Base-by-base conservation (phyloP, 805 yeast genomes). In the Wickerhamomyces canadensis region DNA sequence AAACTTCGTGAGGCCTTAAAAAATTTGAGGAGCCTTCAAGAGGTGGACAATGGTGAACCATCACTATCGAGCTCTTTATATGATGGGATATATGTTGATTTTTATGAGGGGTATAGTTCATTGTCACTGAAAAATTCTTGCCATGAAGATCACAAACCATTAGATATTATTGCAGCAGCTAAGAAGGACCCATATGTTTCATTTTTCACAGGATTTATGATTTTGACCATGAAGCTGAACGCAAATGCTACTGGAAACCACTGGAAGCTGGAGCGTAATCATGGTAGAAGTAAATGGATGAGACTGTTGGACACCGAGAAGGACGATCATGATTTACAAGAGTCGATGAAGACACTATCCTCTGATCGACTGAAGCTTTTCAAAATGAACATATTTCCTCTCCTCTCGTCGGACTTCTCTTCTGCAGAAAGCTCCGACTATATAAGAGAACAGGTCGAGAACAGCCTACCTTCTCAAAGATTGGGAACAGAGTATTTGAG, bases 401-500 rank as follows among this genome's bases (percentile, higher is more conserved):
- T 48, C 22, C 15, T 37, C 6, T 25, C 35, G 2, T n/a, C 38
- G 7, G 19, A 41, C 21, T 38, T 37, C 11, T 38, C 40, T 10
- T 5, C 29, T 5, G 34, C 30, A 29, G 25, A 32, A 5, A 60
- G 57, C 21, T 48, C 54, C 5, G 64, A 60, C 31, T 39, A 55
- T 23, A 38, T 62, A 10, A 54, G 58, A 27, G 56, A 55, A 23
- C 49, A 55, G 40, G 54, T 69, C 11, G 52, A 53, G 32, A 36
- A 50, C 2, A 49, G 57, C 3, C 43, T 69, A 15, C 77, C 78
- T 0, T 42, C 51, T 6, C 51, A 54, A 31, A 57, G 52, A 16
- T 58, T 65, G 1, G 47, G 62, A 6, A 66, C 75, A 68, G 45
- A 56, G 19, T 55, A 65, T 17, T 35, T 72, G n/a, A 62, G 60